phyloP scores from a whole-genome alignment of 257 asterid genomes.

The Dorcoceras hygrometricum region DNA sequence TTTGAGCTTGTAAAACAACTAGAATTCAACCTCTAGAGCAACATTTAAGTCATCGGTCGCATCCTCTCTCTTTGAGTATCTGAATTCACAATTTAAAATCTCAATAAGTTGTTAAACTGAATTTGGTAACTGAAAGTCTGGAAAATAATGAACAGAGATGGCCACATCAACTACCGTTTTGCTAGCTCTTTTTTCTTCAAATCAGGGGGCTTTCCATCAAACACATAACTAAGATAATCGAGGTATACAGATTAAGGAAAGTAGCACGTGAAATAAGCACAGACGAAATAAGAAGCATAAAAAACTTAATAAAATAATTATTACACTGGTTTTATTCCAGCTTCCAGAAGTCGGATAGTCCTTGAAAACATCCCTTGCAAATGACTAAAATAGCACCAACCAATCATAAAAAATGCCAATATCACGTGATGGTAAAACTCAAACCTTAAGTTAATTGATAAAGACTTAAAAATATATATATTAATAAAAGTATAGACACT shows the following conservation, averaged over 20 bases:
- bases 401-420: slow-evolving; percentile 13
- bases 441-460: background rate
- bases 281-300: slow-evolving; percentile 16
- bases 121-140: slow-evolving; percentile 11
- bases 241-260: slow-evolving; percentile 17
- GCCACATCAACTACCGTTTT: slow-evolving; percentile 60
- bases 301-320: slow-evolving; percentile 11
- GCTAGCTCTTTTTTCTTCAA: slow-evolving; percentile 95
- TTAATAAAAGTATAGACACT: slow-evolving; percentile 19
- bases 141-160: slow-evolving; percentile 19
- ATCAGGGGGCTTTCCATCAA: slow-evolving; percentile 97
- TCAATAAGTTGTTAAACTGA: slow-evolving; percentile 4
- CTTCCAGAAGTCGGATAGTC: slow-evolving; percentile 95
- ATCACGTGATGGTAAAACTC: background rate
- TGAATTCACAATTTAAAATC: slow-evolving; percentile 34
- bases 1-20: slow-evolving; percentile 7
- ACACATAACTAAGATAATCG: slow-evolving; percentile 63
- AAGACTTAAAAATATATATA: background rate
- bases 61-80: slow-evolving; percentile 83
- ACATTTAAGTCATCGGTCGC: slow-evolving; percentile 78
- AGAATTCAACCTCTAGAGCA: slow-evolving; percentile 72
- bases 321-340: slow-evolving; percentile 99
- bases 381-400: slow-evolving; percentile 51
- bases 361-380: slow-evolving; percentile 92
- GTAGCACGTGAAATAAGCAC: slow-evolving; percentile 9